Base-by-base conservation (phyloP, 1,284 basidiomycete species). In the Ganoderma multipileum region DNA sequence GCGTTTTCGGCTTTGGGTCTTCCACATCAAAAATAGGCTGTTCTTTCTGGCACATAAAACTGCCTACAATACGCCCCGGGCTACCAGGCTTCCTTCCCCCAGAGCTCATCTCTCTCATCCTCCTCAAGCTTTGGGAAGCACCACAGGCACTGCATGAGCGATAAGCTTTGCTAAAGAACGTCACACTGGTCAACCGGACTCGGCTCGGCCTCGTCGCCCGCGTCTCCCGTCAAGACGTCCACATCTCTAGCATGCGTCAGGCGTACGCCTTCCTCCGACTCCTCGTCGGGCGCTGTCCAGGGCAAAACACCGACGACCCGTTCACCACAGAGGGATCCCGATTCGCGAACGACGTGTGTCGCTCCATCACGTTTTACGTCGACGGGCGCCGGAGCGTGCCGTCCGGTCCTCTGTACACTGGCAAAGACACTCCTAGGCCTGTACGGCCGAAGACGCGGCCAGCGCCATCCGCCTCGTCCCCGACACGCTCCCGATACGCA, bases 101-200 rank as follows among this genome's bases (percentile, higher is more conserved):
- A 33, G 83, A 84, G 67, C 72, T 84, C 36, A 67, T 81, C 63
- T 79, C 80, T 63, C 66, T 78, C 39, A 81, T 84, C 58, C 68
- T 84, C 61, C 61, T 52, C 16, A 72, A 77, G 30, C 73, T 76
- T 30, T 84, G 83, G 84, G 61, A 71, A 11, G 71, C 74, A 5
- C 68, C 74, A 7, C 76, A 82, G 57, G 65, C 74, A 18, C 65
- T 67, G 1, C 52, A 72, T 36, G 81, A 82, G 30, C 81, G 82
- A 44, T 75, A 74, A 23, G 44, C 64, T 18, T 72, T 83, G 20
- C 79, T 80, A 75, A 75, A 73, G 14, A 73, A 79, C 5, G 68
- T 80, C 18, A 75, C 76, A 50, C 74, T 77, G 30, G 78, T 82
- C 61, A 81, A 76, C 69, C 74, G 70, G 50, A 75, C 76, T 59